Percentiles rank a stretch among this genome's conserved stretches.
Evolutionary conservation across 176 grass and related monocot genomes (phyloP).

Genomic region (Thinopyrum elongatum): DNA sequence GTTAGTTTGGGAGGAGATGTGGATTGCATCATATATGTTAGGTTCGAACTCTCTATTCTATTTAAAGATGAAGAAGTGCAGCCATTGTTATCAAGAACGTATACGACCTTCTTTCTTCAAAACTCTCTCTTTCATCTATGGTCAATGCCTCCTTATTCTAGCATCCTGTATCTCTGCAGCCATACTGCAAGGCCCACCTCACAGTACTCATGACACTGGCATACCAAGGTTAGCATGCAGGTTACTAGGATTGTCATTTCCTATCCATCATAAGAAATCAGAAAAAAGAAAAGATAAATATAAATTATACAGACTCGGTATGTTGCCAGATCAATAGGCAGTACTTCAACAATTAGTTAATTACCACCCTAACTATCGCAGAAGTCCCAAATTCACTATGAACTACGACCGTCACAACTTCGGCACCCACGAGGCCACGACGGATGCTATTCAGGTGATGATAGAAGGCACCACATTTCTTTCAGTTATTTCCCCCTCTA

Average conservation of each 20-base stretch:
- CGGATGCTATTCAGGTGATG: not conserved
- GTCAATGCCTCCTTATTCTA: not conserved
- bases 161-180: not conserved
- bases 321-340: not conserved
- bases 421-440: not conserved
- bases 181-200: not conserved
- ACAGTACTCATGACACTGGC: not conserved
- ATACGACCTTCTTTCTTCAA: not conserved
- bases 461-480: not conserved
- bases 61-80: not conserved
- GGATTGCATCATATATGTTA: slow-evolving; percentile 2
- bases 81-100: not conserved
- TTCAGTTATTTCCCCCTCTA: not conserved
- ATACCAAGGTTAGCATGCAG: not conserved
- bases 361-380: not conserved
- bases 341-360: not conserved
- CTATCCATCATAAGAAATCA: not conserved
- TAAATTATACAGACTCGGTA: not conserved
- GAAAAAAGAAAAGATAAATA: not conserved
- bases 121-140: not conserved
- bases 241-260: not conserved
- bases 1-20: not conserved
- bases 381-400: not conserved
- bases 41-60: not conserved
- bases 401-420: not conserved